These are phyloP conservation scores for Scleroderma citrinum DNA, from an alignment of 768 basidiomycete genomes.

Conservation along the genomic window DNA sequence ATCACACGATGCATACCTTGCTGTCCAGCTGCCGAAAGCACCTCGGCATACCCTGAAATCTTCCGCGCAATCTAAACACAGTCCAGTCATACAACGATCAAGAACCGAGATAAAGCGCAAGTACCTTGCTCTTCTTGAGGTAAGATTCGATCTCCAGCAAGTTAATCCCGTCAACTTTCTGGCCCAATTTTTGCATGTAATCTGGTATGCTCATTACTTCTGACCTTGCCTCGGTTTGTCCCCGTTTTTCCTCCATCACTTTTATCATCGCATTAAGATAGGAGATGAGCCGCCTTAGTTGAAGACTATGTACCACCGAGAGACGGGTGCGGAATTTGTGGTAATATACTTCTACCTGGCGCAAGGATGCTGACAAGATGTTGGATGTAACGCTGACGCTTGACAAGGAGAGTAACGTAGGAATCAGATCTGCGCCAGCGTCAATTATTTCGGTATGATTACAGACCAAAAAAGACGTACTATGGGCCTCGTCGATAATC, in stretches of 20 bases:
- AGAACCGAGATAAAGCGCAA: background rate
- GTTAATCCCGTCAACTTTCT: constrained; percentile 70
- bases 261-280: constrained; percentile 67
- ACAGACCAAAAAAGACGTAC: constrained; percentile 40
- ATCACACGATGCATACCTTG: constrained; percentile 15
- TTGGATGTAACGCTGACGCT: constrained; percentile 56
- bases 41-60: constrained; percentile 81
- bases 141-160: constrained; percentile 78
- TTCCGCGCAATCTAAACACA: constrained; percentile 59
- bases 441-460: background rate
- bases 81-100: background rate
- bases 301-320: constrained; percentile 63
- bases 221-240: constrained; percentile 15
- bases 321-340: constrained; percentile 74
- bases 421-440: constrained; percentile 66
- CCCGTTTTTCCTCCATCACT: constrained; percentile 38
- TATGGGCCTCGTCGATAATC: constrained; percentile 95
- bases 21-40: constrained; percentile 39
- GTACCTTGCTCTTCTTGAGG: constrained; percentile 75
- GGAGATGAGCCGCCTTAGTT: constrained; percentile 71
- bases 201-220: constrained; percentile 69
- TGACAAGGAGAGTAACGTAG: constrained; percentile 83
- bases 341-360: constrained; percentile 75
- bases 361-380: constrained; percentile 55
- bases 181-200: constrained; percentile 60